phyloP scores from a whole-genome alignment of 768 basidiomycete species.

The Mrakia gelida region DNA sequence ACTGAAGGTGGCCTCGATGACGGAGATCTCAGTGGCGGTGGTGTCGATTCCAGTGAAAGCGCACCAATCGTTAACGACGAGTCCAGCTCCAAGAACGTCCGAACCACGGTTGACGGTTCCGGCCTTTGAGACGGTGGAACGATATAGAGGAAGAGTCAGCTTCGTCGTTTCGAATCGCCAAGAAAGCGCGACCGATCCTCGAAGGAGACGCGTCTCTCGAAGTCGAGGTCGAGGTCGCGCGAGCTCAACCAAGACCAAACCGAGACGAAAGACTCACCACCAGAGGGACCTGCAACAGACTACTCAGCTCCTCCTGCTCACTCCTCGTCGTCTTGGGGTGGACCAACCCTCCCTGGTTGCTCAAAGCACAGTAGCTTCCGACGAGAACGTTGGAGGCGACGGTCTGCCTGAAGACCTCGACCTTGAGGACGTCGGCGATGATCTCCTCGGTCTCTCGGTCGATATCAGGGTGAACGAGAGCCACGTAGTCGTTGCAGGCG shows the following conservation, averaged over 20 bases:
- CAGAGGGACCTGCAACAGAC: constrained; percentile 84
- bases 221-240: background rate
- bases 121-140: constrained; percentile 56
- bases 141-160: background rate
- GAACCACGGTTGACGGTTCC: constrained; percentile 98
- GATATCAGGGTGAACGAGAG: constrained; percentile 94
- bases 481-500: constrained; percentile 97
- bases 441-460: constrained; percentile 99
- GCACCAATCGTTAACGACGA: constrained; percentile 99
- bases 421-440: constrained; percentile 97
- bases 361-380: constrained; percentile 89
- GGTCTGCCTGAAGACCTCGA: constrained; percentile 97
- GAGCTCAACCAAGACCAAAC: background rate
- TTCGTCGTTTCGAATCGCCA: background rate
- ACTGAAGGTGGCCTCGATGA: constrained; percentile 98
- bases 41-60: constrained; percentile 99
- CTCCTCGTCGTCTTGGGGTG: constrained; percentile 96
- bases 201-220: too few relatives aligned
- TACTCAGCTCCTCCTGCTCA: constrained; percentile 95
- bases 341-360: constrained; percentile 94
- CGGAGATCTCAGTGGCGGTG: constrained; percentile 97
- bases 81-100: constrained; percentile 93
- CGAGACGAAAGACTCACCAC: constrained; percentile 60
- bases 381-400: constrained; percentile 95
- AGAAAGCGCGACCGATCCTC: too few relatives aligned